Percentiles rank a stretch among this genome's conserved stretches.
phyloP scores from a whole-genome alignment of 1,139 yeast species.

The Meyerozyma guilliermondii region DNA sequence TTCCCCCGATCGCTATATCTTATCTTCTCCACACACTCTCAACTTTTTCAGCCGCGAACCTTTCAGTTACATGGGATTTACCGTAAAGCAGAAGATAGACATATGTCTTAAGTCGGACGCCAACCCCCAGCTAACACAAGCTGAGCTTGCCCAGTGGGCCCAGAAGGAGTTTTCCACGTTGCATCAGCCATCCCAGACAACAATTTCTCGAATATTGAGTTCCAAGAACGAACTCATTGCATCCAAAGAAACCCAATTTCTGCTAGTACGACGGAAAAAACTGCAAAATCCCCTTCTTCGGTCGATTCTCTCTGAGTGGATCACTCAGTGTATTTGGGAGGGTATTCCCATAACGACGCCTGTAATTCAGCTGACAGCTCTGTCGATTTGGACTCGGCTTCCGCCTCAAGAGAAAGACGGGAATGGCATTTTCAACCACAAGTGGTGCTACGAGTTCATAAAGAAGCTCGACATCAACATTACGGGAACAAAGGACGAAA shows the following conservation, averaged over 20 bases:
- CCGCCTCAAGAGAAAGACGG: slow-evolving; percentile 55
- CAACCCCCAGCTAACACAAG: slow-evolving; percentile 63
- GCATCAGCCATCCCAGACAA: slow-evolving; percentile 62
- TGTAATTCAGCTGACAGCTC: slow-evolving; percentile 59
- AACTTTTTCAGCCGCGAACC: neutral
- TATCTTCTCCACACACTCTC: neutral
- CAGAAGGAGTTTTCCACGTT: slow-evolving; percentile 45
- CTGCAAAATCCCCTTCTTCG: slow-evolving; percentile 53
- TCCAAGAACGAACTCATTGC: slow-evolving; percentile 56
- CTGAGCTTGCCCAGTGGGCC: slow-evolving; percentile 65
- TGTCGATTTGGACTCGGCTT: slow-evolving; percentile 57
- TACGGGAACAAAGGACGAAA: slow-evolving; percentile 41
- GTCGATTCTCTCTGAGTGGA: slow-evolving; percentile 61
- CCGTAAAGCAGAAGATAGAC: slow-evolving; percentile 61
- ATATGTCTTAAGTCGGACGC: slow-evolving; percentile 64
- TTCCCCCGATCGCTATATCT: neutral
- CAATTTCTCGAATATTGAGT: slow-evolving; percentile 57
- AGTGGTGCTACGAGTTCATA: slow-evolving; percentile 61
- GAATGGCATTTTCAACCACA: slow-evolving; percentile 57
- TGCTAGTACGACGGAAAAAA: slow-evolving; percentile 49
- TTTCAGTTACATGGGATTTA: slow-evolving; percentile 42
- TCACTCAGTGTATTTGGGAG: slow-evolving; percentile 65
- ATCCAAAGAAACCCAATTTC: slow-evolving; percentile 53
- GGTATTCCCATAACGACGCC: slow-evolving; percentile 62
- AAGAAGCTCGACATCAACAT: slow-evolving; percentile 51